phyloP scores from a whole-genome alignment of 164 flowering plant species.

The Pachysandra terminalis region DNA sequence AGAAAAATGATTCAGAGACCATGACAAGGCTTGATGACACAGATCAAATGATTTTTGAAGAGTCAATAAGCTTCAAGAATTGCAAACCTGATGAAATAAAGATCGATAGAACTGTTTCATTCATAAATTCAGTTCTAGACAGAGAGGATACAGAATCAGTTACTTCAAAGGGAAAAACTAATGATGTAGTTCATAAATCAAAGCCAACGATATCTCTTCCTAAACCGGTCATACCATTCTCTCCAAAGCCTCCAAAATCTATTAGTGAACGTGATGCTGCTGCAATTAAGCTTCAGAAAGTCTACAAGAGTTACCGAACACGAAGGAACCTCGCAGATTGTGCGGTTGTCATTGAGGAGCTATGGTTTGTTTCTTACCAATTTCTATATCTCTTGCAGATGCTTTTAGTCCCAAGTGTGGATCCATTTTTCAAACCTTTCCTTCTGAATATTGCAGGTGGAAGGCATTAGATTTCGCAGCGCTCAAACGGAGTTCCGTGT shows the following conservation, averaged over 20 bases:
- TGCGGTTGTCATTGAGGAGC: slow-evolving; percentile 69
- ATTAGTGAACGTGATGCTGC: slow-evolving; percentile 49
- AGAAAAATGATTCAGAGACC: slow-evolving; percentile 26
- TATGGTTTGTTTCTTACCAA: slow-evolving; percentile 42
- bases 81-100: slow-evolving; percentile 25
- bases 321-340: slow-evolving; percentile 75
- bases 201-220: slow-evolving; percentile 9
- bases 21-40: slow-evolving; percentile 8
- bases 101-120: slow-evolving; percentile 24
- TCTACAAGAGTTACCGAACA: slow-evolving; percentile 70
- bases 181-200: neutral
- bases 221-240: slow-evolving; percentile 12
- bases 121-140: slow-evolving; percentile 16
- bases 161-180: slow-evolving; percentile 4
- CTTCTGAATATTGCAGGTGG: slow-evolving; percentile 46
- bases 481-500: slow-evolving; percentile 44
- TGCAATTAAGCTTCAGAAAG: slow-evolving; percentile 62
- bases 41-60: slow-evolving; percentile 17
- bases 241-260: slow-evolving; percentile 36
- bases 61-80: slow-evolving; percentile 35
- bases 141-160: neutral
- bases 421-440: slow-evolving; percentile 2
- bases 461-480: slow-evolving; percentile 62
- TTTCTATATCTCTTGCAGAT: neutral
- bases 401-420: neutral